Conservation (phyloP, 2,329 filamentous ascomycete genomes). For the Microsporum canis region DNA sequence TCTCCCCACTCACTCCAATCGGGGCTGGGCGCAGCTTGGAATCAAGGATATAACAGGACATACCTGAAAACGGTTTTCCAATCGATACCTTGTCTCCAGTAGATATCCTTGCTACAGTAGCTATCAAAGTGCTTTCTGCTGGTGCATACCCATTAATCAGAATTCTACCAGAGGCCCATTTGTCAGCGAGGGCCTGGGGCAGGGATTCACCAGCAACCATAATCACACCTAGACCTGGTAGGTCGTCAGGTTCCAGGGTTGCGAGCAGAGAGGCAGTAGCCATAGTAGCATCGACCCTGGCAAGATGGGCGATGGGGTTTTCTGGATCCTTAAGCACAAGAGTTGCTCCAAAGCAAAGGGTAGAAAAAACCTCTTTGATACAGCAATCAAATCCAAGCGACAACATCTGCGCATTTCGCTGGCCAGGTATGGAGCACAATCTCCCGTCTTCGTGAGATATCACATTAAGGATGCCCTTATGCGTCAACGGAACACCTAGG, state of each 20-base stretch:
- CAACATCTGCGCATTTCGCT: slow-evolving; percentile 31
- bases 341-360: slow-evolving; percentile 31
- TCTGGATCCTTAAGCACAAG: slow-evolving; percentile 23
- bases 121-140: neutral
- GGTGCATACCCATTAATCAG: slow-evolving; percentile 3
- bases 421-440: slow-evolving; percentile 24
- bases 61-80: neutral
- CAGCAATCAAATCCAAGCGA: slow-evolving; percentile 37
- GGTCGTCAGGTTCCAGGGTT: slow-evolving; percentile 24
- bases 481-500: neutral
- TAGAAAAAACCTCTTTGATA: slow-evolving; percentile 34
- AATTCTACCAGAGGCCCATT: neutral
- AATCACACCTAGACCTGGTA: slow-evolving; percentile 13
- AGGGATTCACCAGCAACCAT: neutral
- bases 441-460: neutral
- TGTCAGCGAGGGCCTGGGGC: neutral
- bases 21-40: slow-evolving; percentile 19
- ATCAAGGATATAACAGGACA: slow-evolving; percentile 1
- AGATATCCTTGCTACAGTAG: neutral
- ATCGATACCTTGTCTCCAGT: neutral
- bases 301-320: slow-evolving; percentile 25
- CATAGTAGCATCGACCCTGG: slow-evolving; percentile 22
- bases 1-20: slow-evolving; percentile 30
- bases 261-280: slow-evolving; percentile 32
- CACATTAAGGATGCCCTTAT: slow-evolving; percentile 4